Evolutionary conservation across 176 grass and related monocot genomes (phyloP), one percentile per base, ranked within the genome.

Genomic region (Otatea glauca): DNA sequence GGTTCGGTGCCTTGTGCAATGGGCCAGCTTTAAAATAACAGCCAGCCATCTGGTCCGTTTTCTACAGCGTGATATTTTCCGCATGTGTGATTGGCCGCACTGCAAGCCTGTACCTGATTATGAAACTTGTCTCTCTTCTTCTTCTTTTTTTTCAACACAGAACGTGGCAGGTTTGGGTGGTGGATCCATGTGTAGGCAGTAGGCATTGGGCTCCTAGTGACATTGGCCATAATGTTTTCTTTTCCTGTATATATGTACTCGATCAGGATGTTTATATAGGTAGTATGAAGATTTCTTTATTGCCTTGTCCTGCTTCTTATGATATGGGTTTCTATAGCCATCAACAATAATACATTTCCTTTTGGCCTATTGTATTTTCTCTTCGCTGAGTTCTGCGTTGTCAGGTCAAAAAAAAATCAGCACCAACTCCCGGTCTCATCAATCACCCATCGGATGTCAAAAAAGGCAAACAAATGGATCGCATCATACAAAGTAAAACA

Each of bases 51-150:
- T 75, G 75, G 70, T 47, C 60, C 77, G n/a, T 47, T 17, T 5
- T 62, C 75, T 34, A n/a, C 23, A n/a, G 58, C 47, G 9, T 20
- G 68, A 80, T 85, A 69, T 86, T 82, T 78, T 78, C 56, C 56
- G 24, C 60, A 29, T 4, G 83, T 77, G 63, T 59, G 65, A 86
- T 77, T 72, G 71, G 42, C 63, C 70, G 77, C 62, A 48, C 41
- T 17, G 60, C 43, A 47, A 69, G 82, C 6, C 53, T 65, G 53
- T 34, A 12, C 29, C 11, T 8, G 3, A 23, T 47, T 63, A 7
- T 1, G 9, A 39, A 0, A 7, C 2, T 0, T 39, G 4, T 39
- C 38, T 39, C 38, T 5, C 7, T 8, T 29, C 29, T 29, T 29
- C 29, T 0, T 29, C 7, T 8, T 42, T 1, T 42, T 42, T 8